Evolutionary conservation across 2,329 filamentous ascomycete species (phyloP).

Genomic region (Xylaria arbuscula): DNA sequence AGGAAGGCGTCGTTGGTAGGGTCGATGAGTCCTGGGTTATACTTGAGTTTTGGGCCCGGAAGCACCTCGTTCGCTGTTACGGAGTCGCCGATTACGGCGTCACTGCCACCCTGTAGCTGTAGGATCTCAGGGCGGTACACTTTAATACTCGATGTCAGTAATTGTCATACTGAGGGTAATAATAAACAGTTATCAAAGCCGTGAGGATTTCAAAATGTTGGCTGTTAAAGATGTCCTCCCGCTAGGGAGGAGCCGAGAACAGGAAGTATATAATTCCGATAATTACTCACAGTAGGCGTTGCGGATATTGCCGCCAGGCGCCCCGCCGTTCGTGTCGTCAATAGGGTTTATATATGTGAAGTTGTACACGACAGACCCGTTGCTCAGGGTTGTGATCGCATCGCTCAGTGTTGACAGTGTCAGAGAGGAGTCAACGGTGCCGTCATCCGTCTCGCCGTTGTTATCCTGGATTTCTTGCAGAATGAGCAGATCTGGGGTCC

Average conservation of each 20-base stretch:
- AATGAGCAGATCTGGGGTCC: conserved; percentile 73
- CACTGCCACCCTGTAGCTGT: conserved; percentile 63
- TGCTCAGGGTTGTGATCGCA: conserved; percentile 60
- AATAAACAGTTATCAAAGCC: too few relatives aligned
- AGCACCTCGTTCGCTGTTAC: conserved; percentile 69
- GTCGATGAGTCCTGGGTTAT: conserved; percentile 76
- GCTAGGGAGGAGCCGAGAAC: too few relatives aligned
- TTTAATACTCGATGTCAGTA: too few relatives aligned
- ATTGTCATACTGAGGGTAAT: too few relatives aligned
- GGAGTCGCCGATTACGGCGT: conserved; percentile 62
- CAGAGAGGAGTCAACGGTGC: conserved; percentile 64
- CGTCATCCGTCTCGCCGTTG: conserved; percentile 70
- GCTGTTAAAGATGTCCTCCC: too few relatives aligned
- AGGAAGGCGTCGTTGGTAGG: conserved; percentile 69
- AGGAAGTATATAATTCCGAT: too few relatives aligned
- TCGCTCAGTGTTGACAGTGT: conserved; percentile 67
- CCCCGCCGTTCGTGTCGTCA: conserved; percentile 71
- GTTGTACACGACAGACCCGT: conserved; percentile 63
- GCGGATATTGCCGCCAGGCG: conserved; percentile 78
- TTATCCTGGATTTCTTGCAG: conserved; percentile 78
- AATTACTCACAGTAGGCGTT: conserved; percentile 62
- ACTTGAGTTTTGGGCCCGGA: conserved; percentile 67
- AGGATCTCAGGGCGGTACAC: conserved; percentile 72
- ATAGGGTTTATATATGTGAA: conserved; percentile 70
- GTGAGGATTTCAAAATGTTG: too few relatives aligned